Evolutionary conservation across 371 early-diverging fungal genomes (phyloP).

Genomic region (Mycotypha africana): DNA sequence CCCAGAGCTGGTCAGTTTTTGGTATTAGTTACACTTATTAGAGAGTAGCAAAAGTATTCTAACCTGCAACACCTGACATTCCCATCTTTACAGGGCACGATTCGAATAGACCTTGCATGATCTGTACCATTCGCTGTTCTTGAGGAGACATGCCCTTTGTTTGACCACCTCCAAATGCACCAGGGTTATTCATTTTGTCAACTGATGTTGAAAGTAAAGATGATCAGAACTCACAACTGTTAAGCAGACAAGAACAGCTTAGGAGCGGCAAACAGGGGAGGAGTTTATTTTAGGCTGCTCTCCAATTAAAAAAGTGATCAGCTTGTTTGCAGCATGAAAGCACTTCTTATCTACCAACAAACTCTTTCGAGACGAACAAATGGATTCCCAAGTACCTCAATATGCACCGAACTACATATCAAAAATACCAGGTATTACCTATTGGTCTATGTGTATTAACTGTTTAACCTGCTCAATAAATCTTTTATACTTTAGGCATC

Average conservation of each 20-base stretch:
- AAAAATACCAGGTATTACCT: conserved; percentile 15
- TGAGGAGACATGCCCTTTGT: conserved; percentile 24
- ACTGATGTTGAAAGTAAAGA: too few relatives aligned
- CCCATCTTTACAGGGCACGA: conserved; percentile 77
- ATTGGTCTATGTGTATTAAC: too few relatives aligned
- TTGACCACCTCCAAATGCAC: conserved; percentile 8
- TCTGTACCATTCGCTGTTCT: conserved; percentile 34
- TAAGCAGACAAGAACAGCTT: too few relatives aligned
- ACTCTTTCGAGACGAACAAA: conserved; percentile 28
- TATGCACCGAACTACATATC: conserved; percentile 29
- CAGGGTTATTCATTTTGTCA: conserved; percentile 15
- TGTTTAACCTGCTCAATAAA: too few relatives aligned
- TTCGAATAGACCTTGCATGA: conserved; percentile 51
- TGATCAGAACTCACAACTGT: too few relatives aligned
- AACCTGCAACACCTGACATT: conserved; percentile 73
- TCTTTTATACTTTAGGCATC: conserved; percentile 25
- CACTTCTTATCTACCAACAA: too few relatives aligned
- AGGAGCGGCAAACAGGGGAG: background rate
- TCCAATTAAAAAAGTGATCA: too few relatives aligned
- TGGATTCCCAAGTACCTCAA: conserved; percentile 19
- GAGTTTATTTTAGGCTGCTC: too few relatives aligned
- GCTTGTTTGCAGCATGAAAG: too few relatives aligned
- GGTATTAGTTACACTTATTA: background rate
- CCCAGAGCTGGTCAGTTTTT: too few relatives aligned
- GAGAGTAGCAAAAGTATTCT: background rate